Evolutionary conservation across 2,329 filamentous ascomycete species (phyloP).

Genomic region (Fusarium goolgardi): DNA sequence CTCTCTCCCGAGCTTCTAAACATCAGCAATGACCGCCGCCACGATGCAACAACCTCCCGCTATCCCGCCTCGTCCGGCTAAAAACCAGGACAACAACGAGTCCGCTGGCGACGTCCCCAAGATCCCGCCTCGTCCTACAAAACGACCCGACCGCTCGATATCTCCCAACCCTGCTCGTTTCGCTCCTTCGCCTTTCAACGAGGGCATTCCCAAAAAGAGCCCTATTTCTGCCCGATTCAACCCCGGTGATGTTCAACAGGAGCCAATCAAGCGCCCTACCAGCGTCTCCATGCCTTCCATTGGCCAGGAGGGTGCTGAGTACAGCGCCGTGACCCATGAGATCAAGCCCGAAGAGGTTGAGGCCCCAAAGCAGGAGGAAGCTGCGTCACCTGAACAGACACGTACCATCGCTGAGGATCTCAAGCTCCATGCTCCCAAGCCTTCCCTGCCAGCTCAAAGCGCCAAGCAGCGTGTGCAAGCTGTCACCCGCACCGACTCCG

Average conservation of each 20-base stretch:
- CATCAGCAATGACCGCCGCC: constrained; percentile 60
- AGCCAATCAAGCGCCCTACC: constrained; percentile 70
- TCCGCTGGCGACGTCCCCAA: constrained; percentile 62
- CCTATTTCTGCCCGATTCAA: constrained; percentile 52
- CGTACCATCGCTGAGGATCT: constrained; percentile 83
- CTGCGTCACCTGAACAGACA: constrained; percentile 74
- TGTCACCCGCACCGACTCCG: constrained; percentile 93
- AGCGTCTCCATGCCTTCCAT: constrained; percentile 87
- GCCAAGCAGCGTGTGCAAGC: constrained; percentile 85
- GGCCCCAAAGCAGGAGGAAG: constrained; percentile 53
- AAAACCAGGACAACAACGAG: constrained; percentile 61
- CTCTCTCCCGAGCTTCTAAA: constrained; percentile 36
- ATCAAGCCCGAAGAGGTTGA: constrained; percentile 53
- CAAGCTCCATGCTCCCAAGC: constrained; percentile 88
- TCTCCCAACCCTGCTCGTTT: constrained; percentile 84
- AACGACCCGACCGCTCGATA: constrained; percentile 78
- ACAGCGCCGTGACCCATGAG: constrained; percentile 71
- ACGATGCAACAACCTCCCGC: constrained; percentile 63
- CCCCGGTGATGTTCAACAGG: constrained; percentile 53
- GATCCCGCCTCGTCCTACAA: constrained; percentile 82
- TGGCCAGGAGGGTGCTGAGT: constrained; percentile 91
- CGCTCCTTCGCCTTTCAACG: constrained; percentile 87
- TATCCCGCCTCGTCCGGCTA: constrained; percentile 68
- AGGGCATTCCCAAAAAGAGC: constrained; percentile 66
- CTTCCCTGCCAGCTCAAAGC: constrained; percentile 82